Evolutionary conservation across 441 rosid species (phyloP), one percentile per base, ranked within the genome.

Genomic region (Gossypium gossypioides): DNA sequence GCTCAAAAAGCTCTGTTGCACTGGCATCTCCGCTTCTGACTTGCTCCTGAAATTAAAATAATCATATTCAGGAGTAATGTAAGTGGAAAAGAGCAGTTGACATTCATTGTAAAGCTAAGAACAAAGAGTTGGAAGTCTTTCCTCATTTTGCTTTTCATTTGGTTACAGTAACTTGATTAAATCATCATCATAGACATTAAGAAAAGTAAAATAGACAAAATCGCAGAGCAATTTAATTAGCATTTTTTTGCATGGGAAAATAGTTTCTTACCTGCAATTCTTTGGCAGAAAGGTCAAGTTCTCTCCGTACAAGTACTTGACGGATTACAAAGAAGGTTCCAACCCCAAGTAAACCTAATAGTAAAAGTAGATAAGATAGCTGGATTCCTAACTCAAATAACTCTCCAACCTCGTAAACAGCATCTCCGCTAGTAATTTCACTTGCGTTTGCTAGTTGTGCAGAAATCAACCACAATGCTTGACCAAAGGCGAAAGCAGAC

Each of bases 1-100:
- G 96, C 82, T 94, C 97, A 74, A 94, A 94, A 29, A 87, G 84
- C 83, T 85, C 99, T 27, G 97, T 94, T 68, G 97, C 97, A 82
- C 86, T 84, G 61, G 99, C 99, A 81, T 92, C 99, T 3, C 99
- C 99, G 21, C 99, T 94, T 83, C 99, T 88, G 74, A 92, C 97
- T 88, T 94, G 97, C 69, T 94, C 97, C 99, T 94, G 84, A 25
- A 62, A 59, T 73, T 22, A 46, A 66, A n/a, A 71, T 48, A 63
- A 59, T 60, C 68, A 76, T 19, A 15, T 21, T 21, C 32, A 13
- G 55, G 37, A 5, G 44, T 9, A 51, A 51, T 51, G 16, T 51
- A 27, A 16, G 25, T 4, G 6, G 9, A 51, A 68, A 51, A 59
- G 46, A 29, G 46, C 46, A 9, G 60, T 51, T 15, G 3, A 9